A percentile compares a stretch with the other conserved stretches of the same genome.
Evolutionary conservation across 2,329 filamentous ascomycete genomes (phyloP).

Genomic region (Intubia oerlemansii): DNA sequence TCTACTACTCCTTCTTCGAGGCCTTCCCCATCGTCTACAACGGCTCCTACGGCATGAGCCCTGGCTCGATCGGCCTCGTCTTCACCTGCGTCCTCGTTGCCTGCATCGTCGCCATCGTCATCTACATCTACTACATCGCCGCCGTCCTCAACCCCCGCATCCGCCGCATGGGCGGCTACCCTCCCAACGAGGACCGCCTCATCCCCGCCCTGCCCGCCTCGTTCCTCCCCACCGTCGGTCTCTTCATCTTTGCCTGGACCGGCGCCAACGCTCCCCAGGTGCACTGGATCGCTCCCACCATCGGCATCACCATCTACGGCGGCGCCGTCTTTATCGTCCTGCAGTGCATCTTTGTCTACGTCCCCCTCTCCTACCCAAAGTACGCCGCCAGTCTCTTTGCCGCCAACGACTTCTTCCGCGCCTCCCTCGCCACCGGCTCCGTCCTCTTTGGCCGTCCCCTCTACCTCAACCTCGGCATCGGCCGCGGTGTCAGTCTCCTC

Average conservation of each 20-base stretch:
- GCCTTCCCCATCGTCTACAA: conserved; percentile 44
- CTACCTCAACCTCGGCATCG: conserved; percentile 36
- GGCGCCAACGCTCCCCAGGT: conserved; percentile 19
- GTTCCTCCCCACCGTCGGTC: conserved; percentile 32
- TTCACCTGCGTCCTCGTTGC: conserved; percentile 39
- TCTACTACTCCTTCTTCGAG: conserved; percentile 43
- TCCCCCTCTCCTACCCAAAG: conserved; percentile 31
- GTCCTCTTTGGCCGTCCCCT: conserved; percentile 39
- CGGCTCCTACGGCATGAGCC: conserved; percentile 34
- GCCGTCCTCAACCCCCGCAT: conserved; percentile 30
- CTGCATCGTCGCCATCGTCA: conserved; percentile 26
- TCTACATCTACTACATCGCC: conserved; percentile 29
- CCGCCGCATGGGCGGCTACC: conserved; percentile 20
- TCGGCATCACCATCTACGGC: conserved; percentile 34
- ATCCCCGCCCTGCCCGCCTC: conserved; percentile 30
- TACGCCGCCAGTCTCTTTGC: conserved; percentile 39
- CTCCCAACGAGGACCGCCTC: conserved; percentile 29
- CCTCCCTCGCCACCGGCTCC: conserved; percentile 34
- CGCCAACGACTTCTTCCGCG: conserved; percentile 36
- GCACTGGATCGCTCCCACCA: conserved; percentile 32
- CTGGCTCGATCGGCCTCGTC: conserved; percentile 34
- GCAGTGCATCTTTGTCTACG: conserved; percentile 39
- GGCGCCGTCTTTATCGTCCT: conserved; percentile 30
- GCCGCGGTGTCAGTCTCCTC: conserved; percentile 31
- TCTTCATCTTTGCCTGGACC: conserved; percentile 41